Conservation (phyloP, 2,329 filamentous ascomycete genomes). For the Cytospora leucostoma region DNA sequence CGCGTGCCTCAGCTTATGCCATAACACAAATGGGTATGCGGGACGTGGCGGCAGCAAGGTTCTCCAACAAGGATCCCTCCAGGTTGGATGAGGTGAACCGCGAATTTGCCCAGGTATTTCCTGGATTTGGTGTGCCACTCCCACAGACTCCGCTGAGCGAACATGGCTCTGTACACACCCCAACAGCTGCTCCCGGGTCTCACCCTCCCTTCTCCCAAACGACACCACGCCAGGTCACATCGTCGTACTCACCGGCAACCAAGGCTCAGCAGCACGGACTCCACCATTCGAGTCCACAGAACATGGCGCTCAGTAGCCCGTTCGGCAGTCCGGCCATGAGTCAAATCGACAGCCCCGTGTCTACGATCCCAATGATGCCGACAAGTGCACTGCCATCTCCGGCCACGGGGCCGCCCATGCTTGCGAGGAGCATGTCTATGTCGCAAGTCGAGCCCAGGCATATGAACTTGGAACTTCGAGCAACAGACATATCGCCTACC, state of each 20-base stretch:
- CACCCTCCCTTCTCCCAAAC: not conserved
- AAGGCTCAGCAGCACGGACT: constrained; percentile 11
- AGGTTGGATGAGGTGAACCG: constrained; percentile 15
- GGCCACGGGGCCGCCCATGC: constrained; percentile 5
- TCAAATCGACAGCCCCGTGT: constrained; percentile 4
- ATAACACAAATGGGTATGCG: constrained; percentile 21
- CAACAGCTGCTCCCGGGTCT: not conserved
- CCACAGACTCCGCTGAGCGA: not conserved
- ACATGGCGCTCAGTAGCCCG: not conserved
- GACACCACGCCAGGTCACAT: not conserved
- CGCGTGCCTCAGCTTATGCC: constrained; percentile 18
- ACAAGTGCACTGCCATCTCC: constrained; percentile 18
- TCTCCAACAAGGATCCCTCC: constrained; percentile 5
- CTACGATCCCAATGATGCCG: constrained; percentile 16
- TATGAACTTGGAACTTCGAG: not conserved
- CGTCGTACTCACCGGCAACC: constrained; percentile 4
- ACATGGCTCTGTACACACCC: not conserved
- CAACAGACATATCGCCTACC: not conserved
- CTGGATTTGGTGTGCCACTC: not conserved
- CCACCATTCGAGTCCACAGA: constrained; percentile 12
- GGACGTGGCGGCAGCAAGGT: constrained; percentile 4
- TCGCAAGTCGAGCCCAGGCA: constrained; percentile 3
- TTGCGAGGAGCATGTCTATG: constrained; percentile 15
- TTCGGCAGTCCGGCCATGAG: constrained; percentile 7
- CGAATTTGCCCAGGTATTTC: constrained; percentile 20